Percentiles rank a stretch among this genome's conserved stretches.
phyloP scores from a whole-genome alignment of 805 yeast genomes.

The Kodamaea jinghongensis region DNA sequence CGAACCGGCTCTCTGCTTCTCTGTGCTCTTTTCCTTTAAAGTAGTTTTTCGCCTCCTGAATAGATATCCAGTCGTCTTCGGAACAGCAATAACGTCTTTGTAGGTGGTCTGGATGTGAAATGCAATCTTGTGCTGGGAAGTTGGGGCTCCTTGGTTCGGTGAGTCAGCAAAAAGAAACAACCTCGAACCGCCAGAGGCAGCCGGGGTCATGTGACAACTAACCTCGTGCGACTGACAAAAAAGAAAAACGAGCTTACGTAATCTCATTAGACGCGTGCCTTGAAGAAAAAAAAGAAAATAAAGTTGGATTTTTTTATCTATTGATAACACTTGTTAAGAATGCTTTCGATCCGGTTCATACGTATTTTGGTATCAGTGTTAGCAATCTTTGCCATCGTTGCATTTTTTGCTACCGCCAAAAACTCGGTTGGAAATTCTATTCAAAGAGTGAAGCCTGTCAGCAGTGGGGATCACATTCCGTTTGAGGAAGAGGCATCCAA shows the following conservation, averaged over 20 bases:
- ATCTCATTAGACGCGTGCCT: no score
- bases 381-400: slow-evolving; percentile 48
- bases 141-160: neutral
- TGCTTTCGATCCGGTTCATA: slow-evolving; percentile 47
- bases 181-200: no score
- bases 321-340: slow-evolving; percentile 10
- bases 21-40: neutral
- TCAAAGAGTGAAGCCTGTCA: slow-evolving; percentile 29
- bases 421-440: slow-evolving; percentile 30
- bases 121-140: neutral
- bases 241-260: no score
- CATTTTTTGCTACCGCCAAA: slow-evolving; percentile 48
- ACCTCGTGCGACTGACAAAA: no score
- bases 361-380: slow-evolving; percentile 53
- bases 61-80: no score
- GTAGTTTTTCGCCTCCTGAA: no score
- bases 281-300: no score
- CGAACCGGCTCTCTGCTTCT: neutral
- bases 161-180: slow-evolving; percentile 2
- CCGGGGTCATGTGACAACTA: no score
- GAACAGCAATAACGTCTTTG: neutral
- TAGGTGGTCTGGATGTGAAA: neutral
- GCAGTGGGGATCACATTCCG: slow-evolving; percentile 21
- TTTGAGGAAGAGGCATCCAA: slow-evolving; percentile 20
- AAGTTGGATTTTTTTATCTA: no score